phyloP scores from a whole-genome alignment of 805 yeast genomes.

The Torulaspora quercuum region DNA sequence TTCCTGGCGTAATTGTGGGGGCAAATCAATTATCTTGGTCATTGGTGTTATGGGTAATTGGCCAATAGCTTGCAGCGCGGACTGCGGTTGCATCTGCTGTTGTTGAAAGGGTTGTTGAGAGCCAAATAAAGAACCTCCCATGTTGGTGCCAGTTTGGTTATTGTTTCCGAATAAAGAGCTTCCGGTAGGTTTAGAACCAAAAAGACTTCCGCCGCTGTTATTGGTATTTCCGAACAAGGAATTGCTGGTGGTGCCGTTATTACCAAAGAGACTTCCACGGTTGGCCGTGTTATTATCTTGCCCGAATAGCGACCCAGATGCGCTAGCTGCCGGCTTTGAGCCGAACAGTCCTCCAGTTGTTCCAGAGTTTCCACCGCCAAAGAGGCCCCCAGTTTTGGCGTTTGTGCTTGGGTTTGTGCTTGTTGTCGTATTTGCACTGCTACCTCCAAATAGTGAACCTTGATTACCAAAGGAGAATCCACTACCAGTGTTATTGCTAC shows the following conservation, averaged over 20 bases:
- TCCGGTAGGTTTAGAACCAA: slow-evolving; percentile 25
- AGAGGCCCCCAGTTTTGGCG: slow-evolving; percentile 29
- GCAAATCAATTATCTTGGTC: slow-evolving; percentile 72
- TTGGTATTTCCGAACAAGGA: slow-evolving; percentile 24
- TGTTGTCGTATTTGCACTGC: slow-evolving; percentile 12
- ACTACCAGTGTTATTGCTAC: slow-evolving; percentile 6
- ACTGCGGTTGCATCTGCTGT: slow-evolving; percentile 34
- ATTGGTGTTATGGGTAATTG: slow-evolving; percentile 59
- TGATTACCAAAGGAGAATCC: slow-evolving; percentile 17
- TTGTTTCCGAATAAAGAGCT: slow-evolving; percentile 37
- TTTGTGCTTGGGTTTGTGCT: slow-evolving; percentile 14
- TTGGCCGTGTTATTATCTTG: slow-evolving; percentile 12
- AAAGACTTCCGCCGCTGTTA: slow-evolving; percentile 21
- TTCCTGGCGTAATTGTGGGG: slow-evolving; percentile 65
- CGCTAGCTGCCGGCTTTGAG: slow-evolving; percentile 18
- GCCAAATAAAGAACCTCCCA: slow-evolving; percentile 21
- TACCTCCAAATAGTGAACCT: slow-evolving; percentile 27
- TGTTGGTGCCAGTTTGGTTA: slow-evolving; percentile 9
- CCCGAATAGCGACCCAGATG: slow-evolving; percentile 27
- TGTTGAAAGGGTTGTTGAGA: slow-evolving; percentile 22
- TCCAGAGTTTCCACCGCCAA: slow-evolving; percentile 20
- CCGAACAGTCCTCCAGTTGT: slow-evolving; percentile 38
- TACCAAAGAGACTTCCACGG: slow-evolving; percentile 33
- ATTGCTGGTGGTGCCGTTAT: slow-evolving; percentile 15
- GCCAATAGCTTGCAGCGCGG: slow-evolving; percentile 42